Evolutionary conservation across 2,329 filamentous ascomycete species (phyloP).

Genomic region (Camptophora hylomeconis): DNA sequence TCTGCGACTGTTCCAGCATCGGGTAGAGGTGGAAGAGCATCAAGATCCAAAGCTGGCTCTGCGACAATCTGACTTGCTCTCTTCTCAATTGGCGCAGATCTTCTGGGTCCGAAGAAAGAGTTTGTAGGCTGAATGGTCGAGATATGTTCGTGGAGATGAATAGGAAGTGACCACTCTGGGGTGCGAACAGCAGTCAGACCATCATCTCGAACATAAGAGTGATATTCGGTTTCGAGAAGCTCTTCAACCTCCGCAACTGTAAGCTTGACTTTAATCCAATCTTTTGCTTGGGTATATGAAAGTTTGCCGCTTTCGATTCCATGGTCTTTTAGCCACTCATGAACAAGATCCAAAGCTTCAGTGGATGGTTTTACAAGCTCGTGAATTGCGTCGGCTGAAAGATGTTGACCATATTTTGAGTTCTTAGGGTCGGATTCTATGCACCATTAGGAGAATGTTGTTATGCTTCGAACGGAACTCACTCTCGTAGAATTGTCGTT

Average conservation of each 20-base stretch:
- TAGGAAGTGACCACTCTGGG: conserved; percentile 6
- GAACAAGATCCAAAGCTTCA: conserved; percentile 4
- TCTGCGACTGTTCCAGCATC: conserved; percentile 18
- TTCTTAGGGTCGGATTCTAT: conserved; percentile 1
- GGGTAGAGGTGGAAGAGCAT: conserved; percentile 3
- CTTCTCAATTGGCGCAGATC: conserved; percentile 4
- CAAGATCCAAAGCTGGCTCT: no score
- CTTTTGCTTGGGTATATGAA: conserved; percentile 3
- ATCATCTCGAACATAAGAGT: conserved; percentile 3
- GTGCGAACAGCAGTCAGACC: conserved; percentile 5
- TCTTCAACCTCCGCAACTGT: conserved; percentile 3
- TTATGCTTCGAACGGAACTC: background rate
- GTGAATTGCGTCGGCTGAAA: conserved; percentile 5
- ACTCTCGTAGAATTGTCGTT: conserved; percentile 3
- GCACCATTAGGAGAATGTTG: background rate
- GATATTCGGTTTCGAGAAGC: conserved; percentile 6
- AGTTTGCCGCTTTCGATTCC: conserved; percentile 3
- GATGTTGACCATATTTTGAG: conserved; percentile 5
- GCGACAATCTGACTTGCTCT: no score
- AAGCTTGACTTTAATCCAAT: conserved; percentile 6
- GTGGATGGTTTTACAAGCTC: conserved; percentile 5
- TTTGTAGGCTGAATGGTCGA: conserved; percentile 6
- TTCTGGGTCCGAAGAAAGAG: conserved; percentile 6
- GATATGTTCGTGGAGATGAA: conserved; percentile 5
- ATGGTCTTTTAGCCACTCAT: conserved; percentile 5